phyloP scores from a whole-genome alignment of 306 rosid genomes.

The Nissolia schottii region DNA sequence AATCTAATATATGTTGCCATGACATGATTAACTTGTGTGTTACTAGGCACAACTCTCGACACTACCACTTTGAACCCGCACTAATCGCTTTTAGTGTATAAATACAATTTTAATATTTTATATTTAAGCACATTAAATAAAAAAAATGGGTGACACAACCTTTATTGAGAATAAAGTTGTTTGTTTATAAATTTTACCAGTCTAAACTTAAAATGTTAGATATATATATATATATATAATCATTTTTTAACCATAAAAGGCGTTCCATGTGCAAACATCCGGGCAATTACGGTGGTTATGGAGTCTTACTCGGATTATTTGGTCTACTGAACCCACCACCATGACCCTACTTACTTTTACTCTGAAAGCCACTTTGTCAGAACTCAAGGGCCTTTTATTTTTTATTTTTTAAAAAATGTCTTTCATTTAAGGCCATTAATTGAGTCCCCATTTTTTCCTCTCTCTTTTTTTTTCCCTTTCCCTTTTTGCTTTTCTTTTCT shows the following conservation, averaged over 20 bases:
- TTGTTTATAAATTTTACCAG: no score
- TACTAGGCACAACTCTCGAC: constrained; percentile 42
- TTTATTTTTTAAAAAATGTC: background rate
- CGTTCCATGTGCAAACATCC: constrained; percentile 54
- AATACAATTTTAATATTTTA: no score
- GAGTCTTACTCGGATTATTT: constrained; percentile 22
- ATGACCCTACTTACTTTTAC: constrained; percentile 33
- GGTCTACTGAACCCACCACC: constrained; percentile 18
- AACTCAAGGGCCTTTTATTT: background rate
- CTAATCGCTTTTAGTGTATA: no score
- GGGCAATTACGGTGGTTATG: background rate
- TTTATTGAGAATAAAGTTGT: no score
- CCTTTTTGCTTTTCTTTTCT: constrained; percentile 25
- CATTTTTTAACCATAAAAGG: constrained; percentile 38
- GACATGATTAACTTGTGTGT: constrained; percentile 36
- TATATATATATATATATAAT: no score
- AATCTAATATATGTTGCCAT: constrained; percentile 25
- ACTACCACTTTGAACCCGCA: constrained; percentile 27
- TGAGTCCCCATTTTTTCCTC: background rate
- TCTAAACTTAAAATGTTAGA: no score
- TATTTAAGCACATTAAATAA: no score
- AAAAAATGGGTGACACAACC: no score
- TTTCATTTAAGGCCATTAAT: constrained; percentile 9
- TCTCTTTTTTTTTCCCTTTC: background rate
- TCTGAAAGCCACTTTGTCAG: constrained; percentile 30